Evolutionary conservation across 2,329 filamentous ascomycete species (phyloP), one percentile per base, ranked within the genome.

Genomic region (Mycosphaerella sp.): DNA sequence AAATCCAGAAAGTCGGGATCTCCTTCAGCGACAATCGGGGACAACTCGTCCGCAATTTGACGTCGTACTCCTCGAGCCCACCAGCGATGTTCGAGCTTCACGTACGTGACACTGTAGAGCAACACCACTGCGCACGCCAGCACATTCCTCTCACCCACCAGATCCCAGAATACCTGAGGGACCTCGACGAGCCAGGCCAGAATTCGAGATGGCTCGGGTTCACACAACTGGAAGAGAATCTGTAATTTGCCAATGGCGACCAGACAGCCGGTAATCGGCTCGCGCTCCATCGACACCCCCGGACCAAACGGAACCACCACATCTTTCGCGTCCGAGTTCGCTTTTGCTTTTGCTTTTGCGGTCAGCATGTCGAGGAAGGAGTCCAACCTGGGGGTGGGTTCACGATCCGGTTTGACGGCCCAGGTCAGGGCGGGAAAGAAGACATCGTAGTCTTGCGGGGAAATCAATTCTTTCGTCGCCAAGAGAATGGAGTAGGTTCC

Each of bases 1-100:
- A 62, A 53, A 45, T 60, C 56, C 9, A 44, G 56, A 12, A 60
- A 45, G 36, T 60, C 54, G 5, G 54, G 51, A 55, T 57, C 59
- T 10, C 26, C 36, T 6, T 44, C 42, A 5, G 58, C 26, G 2
- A 61, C 57, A 14, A 51, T 14, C 4, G 59, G 56, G 12, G 45
- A 50, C 4, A 62, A 50, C 50, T 62, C 58, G 2, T 58, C 50
- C 21, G 56, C 50, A 14, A 62, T 49, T 29, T 60, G 48, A 34
- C 44, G 29, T 42, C 54, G 51, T 10, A 58, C 54, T 14, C 49
- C 43, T 10, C 31, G 48, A 2, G 56, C 53, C 59, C 59, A 62
- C 59, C 59, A 62, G 26, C 50, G 49, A 8, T 36, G 34, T n/a
- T 57, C 54, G 14, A 62, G 45, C 3, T 51, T 39, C n/a, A 48